Conservation (phyloP, 306 rosid species). For the Prunus padus region DNA sequence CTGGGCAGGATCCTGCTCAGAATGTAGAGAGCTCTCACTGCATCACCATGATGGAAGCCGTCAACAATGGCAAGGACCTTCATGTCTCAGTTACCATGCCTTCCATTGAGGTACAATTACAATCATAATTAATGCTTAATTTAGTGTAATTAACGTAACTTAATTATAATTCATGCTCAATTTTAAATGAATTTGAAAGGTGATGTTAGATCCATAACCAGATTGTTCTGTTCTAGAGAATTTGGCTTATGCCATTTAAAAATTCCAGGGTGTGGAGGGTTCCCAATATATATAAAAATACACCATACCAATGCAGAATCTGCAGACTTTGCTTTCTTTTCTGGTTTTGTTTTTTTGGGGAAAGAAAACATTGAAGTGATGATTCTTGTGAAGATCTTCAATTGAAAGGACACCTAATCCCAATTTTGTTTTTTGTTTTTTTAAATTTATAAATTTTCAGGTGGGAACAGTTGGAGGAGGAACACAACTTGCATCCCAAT, state of each 20-base stretch:
- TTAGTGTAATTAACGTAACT: neutral
- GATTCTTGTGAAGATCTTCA: neutral
- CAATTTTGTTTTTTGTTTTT: neutral
- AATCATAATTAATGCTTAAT: neutral
- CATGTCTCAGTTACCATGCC: slow-evolving; percentile 31
- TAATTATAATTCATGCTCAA: neutral
- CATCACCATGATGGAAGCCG: slow-evolving; percentile 30
- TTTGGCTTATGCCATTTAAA: neutral
- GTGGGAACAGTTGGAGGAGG: slow-evolving; percentile 32
- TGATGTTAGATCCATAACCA: neutral
- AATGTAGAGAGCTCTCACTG: slow-evolving; percentile 34
- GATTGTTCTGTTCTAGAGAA: neutral
- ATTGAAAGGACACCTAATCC: neutral
- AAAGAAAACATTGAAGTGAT: neutral
- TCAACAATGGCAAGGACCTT: slow-evolving; percentile 20
- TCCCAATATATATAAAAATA: neutral
- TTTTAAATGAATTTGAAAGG: neutral
- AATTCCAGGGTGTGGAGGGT: neutral
- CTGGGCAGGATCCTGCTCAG: slow-evolving; percentile 32
- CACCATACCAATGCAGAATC: neutral
- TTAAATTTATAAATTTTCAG: neutral
- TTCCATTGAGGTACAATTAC: slow-evolving; percentile 20
- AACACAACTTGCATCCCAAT: slow-evolving; percentile 26
- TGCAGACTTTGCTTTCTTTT: neutral
- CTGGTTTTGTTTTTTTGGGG: neutral